A percentile compares a stretch with the other conserved stretches of the same genome.
These are phyloP conservation scores for Solanum sejunctum DNA, from an alignment of 257 asterid species.

Conservation along the genomic window DNA sequence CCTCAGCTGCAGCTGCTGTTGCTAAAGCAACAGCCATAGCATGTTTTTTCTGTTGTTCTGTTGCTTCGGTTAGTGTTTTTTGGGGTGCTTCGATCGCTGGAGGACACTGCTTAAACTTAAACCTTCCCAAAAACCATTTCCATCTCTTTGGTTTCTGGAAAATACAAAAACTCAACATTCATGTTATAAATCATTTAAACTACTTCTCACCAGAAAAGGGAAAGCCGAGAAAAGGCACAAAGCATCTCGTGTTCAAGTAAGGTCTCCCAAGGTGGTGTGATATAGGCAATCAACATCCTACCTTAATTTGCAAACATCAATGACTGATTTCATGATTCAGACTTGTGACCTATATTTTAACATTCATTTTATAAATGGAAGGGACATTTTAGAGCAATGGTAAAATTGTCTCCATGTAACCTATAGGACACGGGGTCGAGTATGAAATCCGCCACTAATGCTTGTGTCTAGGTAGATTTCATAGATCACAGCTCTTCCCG, in stretches of 20 bases:
- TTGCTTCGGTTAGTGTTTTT: conserved; percentile 36
- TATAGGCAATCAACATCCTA: neutral
- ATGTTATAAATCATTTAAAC: neutral
- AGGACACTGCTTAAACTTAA: conserved; percentile 35
- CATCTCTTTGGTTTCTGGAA: conserved; percentile 43
- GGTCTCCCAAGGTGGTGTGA: neutral
- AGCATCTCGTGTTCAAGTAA: neutral
- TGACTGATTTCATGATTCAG: neutral
- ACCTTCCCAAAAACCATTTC: conserved; percentile 45
- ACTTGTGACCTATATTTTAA: neutral
- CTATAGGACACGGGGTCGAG: neutral
- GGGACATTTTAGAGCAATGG: neutral
- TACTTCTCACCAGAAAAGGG: neutral
- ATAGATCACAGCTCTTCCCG: neutral
- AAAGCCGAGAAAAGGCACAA: neutral
- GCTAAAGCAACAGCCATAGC: conserved; percentile 69
- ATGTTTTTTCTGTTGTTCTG: conserved; percentile 56
- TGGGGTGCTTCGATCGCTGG: conserved; percentile 48
- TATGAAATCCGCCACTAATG: neutral
- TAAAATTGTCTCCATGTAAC: neutral
- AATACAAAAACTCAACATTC: neutral
- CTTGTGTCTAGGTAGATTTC: neutral
- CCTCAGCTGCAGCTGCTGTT: conserved; percentile 86
- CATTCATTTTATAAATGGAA: neutral
- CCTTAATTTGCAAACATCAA: neutral